Base-by-base conservation (phyloP, 2,329 filamentous ascomycete genomes). In the Microdochium bolleyi region DNA sequence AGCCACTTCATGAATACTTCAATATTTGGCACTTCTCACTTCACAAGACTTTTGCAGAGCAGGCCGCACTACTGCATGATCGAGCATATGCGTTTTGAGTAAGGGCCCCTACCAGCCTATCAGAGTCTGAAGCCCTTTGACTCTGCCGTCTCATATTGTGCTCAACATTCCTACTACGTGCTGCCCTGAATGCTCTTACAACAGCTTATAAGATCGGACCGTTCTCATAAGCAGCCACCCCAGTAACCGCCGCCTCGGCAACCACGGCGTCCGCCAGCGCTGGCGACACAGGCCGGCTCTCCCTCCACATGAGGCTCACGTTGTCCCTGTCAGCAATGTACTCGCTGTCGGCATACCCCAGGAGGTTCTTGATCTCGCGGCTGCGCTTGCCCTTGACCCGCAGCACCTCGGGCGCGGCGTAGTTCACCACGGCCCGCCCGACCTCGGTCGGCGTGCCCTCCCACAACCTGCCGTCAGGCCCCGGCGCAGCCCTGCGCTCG, bases 271-370 rank as follows among this genome's bases (percentile, higher is more conserved):
- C 44, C 14, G 66, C 64, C 0, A 58, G 52, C 19, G 64, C 71
- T 4, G 78, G 78, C 52, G 77, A 80, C 14, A 72, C 75, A 22
- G 80, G 78, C 30, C 78, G 70, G 60, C 79, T 82, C 53, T 78
- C 76, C 49, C 67, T 67, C 32, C 67, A 70, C 57, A 88, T 85
- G 60, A 96, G 84, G 48, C 89, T 90, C 56, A 96, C 85, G 61
- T 95, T 92, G 68, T 95, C 90, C 57, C 91, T 78, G 63, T 94
- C 77, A 10, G 91, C 92, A 41, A 97, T 87, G 70, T 97, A 96
- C 70, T 97, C 91, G 63, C 88, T 95, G 67, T 96, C 92, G 21
- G 90, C 89, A 70, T 96, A 99, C 3, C 92, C 94, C 30, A 99
- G 73, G 48, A 94, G 73, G 10, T 79, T 77, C 49, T 84, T 77